A percentile compares a stretch with the other conserved stretches of the same genome.
Evolutionary conservation across 495 filamentous ascomycete species (phyloP).

Genomic region (Hapsidospora chrysogenum): DNA sequence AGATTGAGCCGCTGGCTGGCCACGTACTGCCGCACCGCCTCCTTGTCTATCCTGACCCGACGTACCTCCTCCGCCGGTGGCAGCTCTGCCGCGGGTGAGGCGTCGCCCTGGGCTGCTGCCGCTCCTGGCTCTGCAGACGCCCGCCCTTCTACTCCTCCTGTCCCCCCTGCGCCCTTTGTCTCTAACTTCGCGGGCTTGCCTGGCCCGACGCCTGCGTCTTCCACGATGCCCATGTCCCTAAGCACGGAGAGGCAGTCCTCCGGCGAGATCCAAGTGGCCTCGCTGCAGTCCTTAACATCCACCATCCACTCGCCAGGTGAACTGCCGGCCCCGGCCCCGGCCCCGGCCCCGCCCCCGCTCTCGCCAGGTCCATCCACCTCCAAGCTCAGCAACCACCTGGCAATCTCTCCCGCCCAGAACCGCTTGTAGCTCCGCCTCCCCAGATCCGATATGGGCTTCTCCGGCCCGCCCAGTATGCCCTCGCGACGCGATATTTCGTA

Average conservation of each 20-base stretch:
- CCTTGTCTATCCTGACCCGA: slow-evolving; percentile 35
- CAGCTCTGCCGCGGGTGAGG: slow-evolving; percentile 1
- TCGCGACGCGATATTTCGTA: slow-evolving; percentile 86
- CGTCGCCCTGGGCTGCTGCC: slow-evolving; percentile 6
- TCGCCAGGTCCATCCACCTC: slow-evolving; percentile 5
- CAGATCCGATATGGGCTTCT: slow-evolving; percentile 78
- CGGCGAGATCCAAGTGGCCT: slow-evolving; percentile 57
- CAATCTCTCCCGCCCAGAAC: slow-evolving; percentile 73
- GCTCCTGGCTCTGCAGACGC: slow-evolving; percentile 3
- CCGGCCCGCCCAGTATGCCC: slow-evolving; percentile 73
- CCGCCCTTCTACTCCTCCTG: slow-evolving; percentile 3
- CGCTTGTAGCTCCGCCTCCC: slow-evolving; percentile 63
- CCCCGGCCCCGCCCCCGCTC: neutral
- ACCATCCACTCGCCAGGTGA: slow-evolving; percentile 18
- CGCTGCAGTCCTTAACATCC: slow-evolving; percentile 23
- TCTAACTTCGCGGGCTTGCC: slow-evolving; percentile 17
- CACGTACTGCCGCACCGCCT: slow-evolving; percentile 37
- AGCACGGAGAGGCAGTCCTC: slow-evolving; percentile 73
- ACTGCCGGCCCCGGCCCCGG: too few relatives aligned
- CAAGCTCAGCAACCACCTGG: slow-evolving; percentile 41
- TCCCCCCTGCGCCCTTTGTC: slow-evolving; percentile 3
- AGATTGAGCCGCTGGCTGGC: slow-evolving; percentile 25
- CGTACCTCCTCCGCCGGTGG: slow-evolving; percentile 14
- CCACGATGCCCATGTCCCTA: slow-evolving; percentile 58
- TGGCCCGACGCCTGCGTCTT: slow-evolving; percentile 32